Evolutionary conservation across 2,329 filamentous ascomycete genomes (phyloP).

Genomic region (Microascus cirrosus): DNA sequence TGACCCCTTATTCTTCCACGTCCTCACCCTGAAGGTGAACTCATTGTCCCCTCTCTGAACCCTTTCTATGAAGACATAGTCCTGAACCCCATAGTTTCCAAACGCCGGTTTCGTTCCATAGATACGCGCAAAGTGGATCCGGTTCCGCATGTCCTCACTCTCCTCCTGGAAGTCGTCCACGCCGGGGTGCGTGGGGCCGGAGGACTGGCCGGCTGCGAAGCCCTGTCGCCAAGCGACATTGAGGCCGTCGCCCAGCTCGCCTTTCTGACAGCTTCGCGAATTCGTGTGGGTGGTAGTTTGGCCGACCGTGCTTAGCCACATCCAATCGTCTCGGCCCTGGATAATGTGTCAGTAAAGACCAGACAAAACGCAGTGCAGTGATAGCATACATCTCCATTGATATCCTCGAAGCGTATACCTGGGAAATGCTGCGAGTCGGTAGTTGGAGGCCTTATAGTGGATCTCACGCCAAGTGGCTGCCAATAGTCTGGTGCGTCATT

Average conservation of each 20-base stretch:
- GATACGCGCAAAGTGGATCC: slow-evolving; percentile 10
- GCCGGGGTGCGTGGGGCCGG: slow-evolving; percentile 8
- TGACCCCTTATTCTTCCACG: slow-evolving; percentile 10
- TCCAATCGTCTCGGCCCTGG: slow-evolving; percentile 13
- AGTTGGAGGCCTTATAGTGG: slow-evolving; percentile 2
- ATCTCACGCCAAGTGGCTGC: slow-evolving; percentile 15
- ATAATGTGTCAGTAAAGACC: background rate
- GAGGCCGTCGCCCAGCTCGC: slow-evolving; percentile 10
- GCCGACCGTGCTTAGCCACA: slow-evolving; percentile 12
- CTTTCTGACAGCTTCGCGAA: slow-evolving; percentile 9
- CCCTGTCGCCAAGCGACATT: slow-evolving; percentile 12
- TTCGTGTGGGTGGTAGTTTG: slow-evolving; percentile 13
- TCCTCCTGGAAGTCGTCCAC: background rate
- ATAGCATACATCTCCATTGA: slow-evolving; percentile 7
- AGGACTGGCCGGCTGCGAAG: background rate
- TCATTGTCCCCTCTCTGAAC: background rate
- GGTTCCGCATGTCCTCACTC: background rate
- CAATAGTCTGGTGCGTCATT: slow-evolving; percentile 14
- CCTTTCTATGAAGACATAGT: slow-evolving; percentile 8
- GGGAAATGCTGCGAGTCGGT: slow-evolving; percentile 3
- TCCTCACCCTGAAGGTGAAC: slow-evolving; percentile 6
- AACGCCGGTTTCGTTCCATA: slow-evolving; percentile 5
- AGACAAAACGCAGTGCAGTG: no score
- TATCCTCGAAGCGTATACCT: slow-evolving; percentile 10
- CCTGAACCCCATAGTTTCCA: background rate